These are phyloP conservation scores for Flaveria floridana DNA, from an alignment of 140 eudicot genomes.

Conservation along the genomic window DNA sequence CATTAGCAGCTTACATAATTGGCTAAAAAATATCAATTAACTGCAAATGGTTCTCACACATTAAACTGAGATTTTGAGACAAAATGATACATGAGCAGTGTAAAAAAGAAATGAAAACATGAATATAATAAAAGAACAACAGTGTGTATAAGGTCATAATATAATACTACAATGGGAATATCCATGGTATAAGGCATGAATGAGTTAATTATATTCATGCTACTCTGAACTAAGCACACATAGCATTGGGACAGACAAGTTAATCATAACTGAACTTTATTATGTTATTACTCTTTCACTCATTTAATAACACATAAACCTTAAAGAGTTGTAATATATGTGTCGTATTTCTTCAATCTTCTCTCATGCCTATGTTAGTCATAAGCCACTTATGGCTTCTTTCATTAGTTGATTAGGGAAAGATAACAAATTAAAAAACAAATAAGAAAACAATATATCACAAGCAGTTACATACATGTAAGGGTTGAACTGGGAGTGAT, in stretches of 20 bases:
- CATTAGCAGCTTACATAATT: neutral
- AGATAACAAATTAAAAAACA: neutral
- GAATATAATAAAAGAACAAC: neutral
- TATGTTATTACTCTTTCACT: slow-evolving; percentile 7
- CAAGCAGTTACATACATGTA: slow-evolving; percentile 59
- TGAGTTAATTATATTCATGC: no score
- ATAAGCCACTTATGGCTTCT: slow-evolving; percentile 18
- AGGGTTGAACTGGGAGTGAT: slow-evolving; percentile 59
- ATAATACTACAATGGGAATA: neutral
- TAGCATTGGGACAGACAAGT: neutral
- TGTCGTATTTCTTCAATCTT: slow-evolving; percentile 3
- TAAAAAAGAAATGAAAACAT: neutral
- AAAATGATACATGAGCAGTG: neutral
- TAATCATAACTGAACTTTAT: neutral
- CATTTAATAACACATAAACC: slow-evolving; percentile 1
- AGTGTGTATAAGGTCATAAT: neutral
- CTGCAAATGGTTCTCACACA: neutral
- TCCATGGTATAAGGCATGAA: neutral
- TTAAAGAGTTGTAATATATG: slow-evolving; percentile 14
- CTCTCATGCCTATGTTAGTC: slow-evolving; percentile 10
- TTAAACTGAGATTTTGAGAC: neutral
- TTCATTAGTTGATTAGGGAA: slow-evolving; percentile 8
- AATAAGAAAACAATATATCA: neutral
- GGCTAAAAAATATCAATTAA: neutral
- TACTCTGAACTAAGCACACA: neutral